Conservation (phyloP, 306 rosid genomes). For the Cercis canadensis region DNA sequence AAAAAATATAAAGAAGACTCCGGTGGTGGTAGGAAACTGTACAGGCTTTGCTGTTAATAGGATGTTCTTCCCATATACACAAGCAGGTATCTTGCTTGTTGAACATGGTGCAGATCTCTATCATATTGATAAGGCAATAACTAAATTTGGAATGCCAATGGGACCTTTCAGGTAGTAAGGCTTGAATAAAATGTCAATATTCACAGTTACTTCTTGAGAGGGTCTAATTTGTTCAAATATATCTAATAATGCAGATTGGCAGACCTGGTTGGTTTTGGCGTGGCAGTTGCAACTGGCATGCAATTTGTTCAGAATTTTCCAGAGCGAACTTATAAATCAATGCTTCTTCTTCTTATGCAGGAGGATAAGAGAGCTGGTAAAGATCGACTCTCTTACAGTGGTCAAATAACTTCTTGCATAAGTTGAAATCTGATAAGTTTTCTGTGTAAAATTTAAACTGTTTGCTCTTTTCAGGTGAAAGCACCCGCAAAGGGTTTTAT, state of each 20-base stretch:
- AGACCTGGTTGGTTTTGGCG: slow-evolving; percentile 94
- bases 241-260: slow-evolving; percentile 61
- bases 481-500: slow-evolving; percentile 82
- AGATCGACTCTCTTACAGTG: slow-evolving; percentile 1
- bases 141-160: slow-evolving; percentile 92
- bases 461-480: slow-evolving; percentile 65
- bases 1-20: slow-evolving; percentile 87
- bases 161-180: slow-evolving; percentile 91
- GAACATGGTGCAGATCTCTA: slow-evolving; percentile 86
- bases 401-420: neutral
- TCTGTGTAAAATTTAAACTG: too few species aligned
- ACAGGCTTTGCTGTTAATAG: slow-evolving; percentile 98
- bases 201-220: slow-evolving; percentile 10
- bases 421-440: too few species aligned
- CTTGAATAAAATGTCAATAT: slow-evolving; percentile 15
- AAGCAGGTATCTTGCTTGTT: slow-evolving; percentile 79
- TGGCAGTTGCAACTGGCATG: slow-evolving; percentile 73
- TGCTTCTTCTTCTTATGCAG: slow-evolving; percentile 86
- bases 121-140: slow-evolving; percentile 75
- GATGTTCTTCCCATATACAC: slow-evolving; percentile 91
- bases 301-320: slow-evolving; percentile 70
- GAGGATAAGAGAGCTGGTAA: slow-evolving; percentile 91
- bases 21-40: slow-evolving; percentile 96
- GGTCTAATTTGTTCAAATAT: slow-evolving; percentile 30
- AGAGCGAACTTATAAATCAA: slow-evolving; percentile 78